Evolutionary conservation across 2,329 filamentous ascomycete genomes (phyloP).

Genomic region (Penicillium sp.): DNA sequence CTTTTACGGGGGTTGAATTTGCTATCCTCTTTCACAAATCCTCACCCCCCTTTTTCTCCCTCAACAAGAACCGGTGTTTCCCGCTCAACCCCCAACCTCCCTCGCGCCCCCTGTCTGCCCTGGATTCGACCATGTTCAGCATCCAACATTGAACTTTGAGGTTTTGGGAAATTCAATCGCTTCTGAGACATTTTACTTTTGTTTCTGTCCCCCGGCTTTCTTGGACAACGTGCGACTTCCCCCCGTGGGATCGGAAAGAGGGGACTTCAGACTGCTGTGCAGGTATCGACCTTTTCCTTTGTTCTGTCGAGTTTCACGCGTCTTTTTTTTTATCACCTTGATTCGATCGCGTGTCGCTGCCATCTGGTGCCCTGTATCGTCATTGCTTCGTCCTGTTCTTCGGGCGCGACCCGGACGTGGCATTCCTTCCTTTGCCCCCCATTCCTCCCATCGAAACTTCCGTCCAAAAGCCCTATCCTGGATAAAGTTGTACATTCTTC

Average conservation of each 20-base stretch:
- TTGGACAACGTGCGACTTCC: constrained; percentile 23
- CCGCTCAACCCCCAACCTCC: constrained; percentile 12
- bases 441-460: constrained; percentile 26
- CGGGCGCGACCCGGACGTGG: constrained; percentile 16
- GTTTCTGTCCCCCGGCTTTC: constrained; percentile 20
- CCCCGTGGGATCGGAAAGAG: constrained; percentile 22
- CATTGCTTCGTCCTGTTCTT: constrained; percentile 16
- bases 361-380: constrained; percentile 3
- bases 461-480: constrained; percentile 16
- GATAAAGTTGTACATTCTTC: constrained; percentile 18
- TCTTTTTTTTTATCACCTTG: constrained; percentile 2
- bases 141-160: constrained; percentile 20
- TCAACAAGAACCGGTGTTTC: constrained; percentile 12
- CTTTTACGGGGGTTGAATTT: constrained; percentile 12
- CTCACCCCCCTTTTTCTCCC: constrained; percentile 14
- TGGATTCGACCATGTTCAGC: constrained; percentile 25
- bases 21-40: constrained; percentile 3
- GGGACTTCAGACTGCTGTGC: constrained; percentile 32
- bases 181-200: constrained; percentile 24
- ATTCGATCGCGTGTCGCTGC: not conserved
- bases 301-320: constrained; percentile 19
- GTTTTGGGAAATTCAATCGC: constrained; percentile 21
- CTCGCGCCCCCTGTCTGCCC: constrained; percentile 31
- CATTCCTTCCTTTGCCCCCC: constrained; percentile 16
- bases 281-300: constrained; percentile 25